These are phyloP conservation scores for Dalbergia oliveri DNA, from an alignment of 306 rosid species.

Conservation along the genomic window DNA sequence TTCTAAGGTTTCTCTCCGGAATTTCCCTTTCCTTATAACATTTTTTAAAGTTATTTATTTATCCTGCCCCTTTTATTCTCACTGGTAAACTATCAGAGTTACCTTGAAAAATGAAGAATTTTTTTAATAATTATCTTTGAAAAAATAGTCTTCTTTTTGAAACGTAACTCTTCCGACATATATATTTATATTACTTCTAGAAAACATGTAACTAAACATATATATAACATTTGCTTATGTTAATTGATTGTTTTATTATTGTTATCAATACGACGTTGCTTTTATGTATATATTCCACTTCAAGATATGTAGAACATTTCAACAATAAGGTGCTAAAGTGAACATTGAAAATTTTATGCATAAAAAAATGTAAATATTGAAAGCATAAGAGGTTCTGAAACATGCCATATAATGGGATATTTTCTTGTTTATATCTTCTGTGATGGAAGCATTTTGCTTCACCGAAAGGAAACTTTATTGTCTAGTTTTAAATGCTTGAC, in stretches of 20 bases:
- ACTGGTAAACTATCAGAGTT: too few species aligned
- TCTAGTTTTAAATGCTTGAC: constrained; percentile 35
- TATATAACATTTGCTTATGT: neutral
- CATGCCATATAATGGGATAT: constrained; percentile 4
- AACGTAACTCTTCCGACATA: neutral
- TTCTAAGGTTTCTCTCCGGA: too few species aligned
- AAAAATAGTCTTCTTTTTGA: neutral
- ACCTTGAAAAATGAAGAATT: too few species aligned
- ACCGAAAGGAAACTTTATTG: constrained; percentile 19
- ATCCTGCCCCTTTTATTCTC: too few species aligned
- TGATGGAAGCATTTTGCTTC: constrained; percentile 38
- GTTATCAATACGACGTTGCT: neutral
- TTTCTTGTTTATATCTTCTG: constrained; percentile 9
- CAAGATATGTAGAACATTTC: neutral
- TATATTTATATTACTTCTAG: too few species aligned
- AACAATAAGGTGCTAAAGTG: neutral
- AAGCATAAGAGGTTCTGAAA: neutral
- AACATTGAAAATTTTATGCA: neutral
- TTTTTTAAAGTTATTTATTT: too few species aligned
- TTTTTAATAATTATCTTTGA: too few species aligned
- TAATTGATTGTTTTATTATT: neutral
- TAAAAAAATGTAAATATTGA: neutral
- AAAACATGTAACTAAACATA: too few species aligned
- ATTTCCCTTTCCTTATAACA: too few species aligned
- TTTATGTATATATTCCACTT: neutral